Evolutionary conservation across 352 stramenopile genomes (phyloP), one percentile per base, ranked within the genome.

Genomic region (Phytophthora boehmeriae): DNA sequence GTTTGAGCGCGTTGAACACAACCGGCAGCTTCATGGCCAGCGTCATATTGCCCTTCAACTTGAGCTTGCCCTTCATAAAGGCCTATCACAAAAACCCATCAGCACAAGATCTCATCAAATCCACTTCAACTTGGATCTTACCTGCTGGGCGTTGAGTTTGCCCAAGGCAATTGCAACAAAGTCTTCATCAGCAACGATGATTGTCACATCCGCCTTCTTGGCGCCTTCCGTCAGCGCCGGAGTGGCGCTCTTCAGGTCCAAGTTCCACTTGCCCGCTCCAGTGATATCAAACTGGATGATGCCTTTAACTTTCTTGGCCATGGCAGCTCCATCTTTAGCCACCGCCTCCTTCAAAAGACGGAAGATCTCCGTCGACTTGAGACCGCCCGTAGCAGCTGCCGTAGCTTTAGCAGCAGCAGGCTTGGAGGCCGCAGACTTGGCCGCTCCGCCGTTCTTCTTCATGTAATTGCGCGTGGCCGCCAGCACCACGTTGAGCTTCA

Each of bases 31-130:
- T 98, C 89, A 97, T 98, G 25, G 94, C 94, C 32, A 98, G 78
- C 53, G 78, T 81, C 94, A 98, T 98, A 65, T 98, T 98, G 53
- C 94, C 94, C 77, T 98, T 97, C 46, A 98, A 86, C 70, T 98
- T 98, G 47, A 98, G 76, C 68, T 97, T 97, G 56, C 92, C 91
- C 82, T 98, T 97, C 90, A 98, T 97, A 69, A 98, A 98, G n/a
- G 94, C 94, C 80, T 81, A 50, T 16, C 48, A 45, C 84, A 74
- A 55, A 49, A 50, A 20, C 20, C 22, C 6, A 14, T 68, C 8
- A 65, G 45, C 38, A 54, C 22, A 55, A 36, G 41, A 58, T 8
- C 38, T 44, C 32, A 46, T 10, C 22, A 9, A 43, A 38, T 10
- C 16, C 23, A n/a, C 19, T 16, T 17, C 22, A 25, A 38, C 43